These are phyloP conservation scores for Tarenaya hassleriana DNA, from an alignment of 345 rosid genomes.

Conservation along the genomic window DNA sequence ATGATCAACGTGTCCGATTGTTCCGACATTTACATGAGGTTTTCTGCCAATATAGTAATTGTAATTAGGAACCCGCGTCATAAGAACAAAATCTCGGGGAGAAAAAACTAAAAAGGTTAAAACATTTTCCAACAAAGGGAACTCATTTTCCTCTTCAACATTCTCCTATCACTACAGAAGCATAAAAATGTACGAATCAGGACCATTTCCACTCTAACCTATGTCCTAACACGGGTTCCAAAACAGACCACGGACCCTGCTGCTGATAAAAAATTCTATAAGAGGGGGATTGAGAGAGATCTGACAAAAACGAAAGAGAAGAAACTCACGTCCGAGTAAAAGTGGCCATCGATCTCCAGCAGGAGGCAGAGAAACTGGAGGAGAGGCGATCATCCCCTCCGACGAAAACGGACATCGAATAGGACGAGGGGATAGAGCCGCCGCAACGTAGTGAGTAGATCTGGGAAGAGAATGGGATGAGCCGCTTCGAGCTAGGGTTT, in stretches of 20 bases:
- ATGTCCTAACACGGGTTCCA: not conserved
- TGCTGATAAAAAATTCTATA: not conserved
- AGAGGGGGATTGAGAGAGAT: not conserved
- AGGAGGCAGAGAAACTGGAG: constrained; percentile 23
- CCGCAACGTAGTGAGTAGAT: constrained; percentile 32
- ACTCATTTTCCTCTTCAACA: not conserved
- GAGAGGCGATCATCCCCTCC: constrained; percentile 30
- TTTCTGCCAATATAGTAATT: constrained; percentile 38
- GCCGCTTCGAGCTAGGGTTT: constrained; percentile 38
- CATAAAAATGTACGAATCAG: not conserved
- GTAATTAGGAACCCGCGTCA: too few relatives aligned
- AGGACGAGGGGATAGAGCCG: constrained; percentile 17
- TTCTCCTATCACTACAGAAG: not conserved
- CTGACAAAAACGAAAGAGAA: not conserved
- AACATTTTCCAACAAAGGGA: not conserved
- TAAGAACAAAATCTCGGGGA: not conserved
- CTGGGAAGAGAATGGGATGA: constrained; percentile 33
- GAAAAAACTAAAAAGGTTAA: not conserved
- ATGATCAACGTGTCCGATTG: constrained; percentile 99
- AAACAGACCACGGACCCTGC: not conserved
- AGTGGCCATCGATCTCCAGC: constrained; percentile 84
- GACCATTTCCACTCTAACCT: not conserved
- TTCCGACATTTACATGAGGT: constrained; percentile 98
- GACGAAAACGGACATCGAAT: constrained; percentile 31
- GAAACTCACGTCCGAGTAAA: constrained; percentile 65